Percentiles rank a stretch among this genome's conserved stretches.
These are phyloP conservation scores for Trichosanthes cucumerina DNA, from an alignment of 306 rosid species.

Conservation along the genomic window DNA sequence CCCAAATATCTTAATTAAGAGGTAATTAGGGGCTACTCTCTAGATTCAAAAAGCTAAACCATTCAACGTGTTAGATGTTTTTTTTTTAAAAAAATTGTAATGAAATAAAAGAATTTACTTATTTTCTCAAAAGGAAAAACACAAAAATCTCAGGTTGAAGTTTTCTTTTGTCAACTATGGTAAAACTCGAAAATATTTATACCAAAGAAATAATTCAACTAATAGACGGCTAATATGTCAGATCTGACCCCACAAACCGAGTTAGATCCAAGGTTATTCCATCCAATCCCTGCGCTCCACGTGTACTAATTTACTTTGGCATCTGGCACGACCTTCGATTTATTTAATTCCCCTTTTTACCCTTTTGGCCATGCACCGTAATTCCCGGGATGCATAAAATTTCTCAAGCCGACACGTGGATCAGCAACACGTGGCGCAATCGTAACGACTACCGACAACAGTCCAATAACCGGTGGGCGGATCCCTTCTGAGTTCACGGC, in stretches of 20 bases:
- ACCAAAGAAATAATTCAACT: background rate
- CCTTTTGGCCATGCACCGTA: constrained; percentile 1
- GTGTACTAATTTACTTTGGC: background rate
- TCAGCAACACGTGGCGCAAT: constrained; percentile 3
- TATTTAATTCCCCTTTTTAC: background rate
- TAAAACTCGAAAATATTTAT: background rate
- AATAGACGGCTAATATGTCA: background rate
- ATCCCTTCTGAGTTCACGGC: background rate
- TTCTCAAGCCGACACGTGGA: background rate
- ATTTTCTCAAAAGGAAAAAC: background rate
- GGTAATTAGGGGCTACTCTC: background rate
- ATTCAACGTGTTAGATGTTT: background rate
- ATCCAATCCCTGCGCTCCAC: background rate
- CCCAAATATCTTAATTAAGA: background rate
- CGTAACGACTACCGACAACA: constrained; percentile 12
- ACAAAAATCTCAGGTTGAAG: too few species aligned
- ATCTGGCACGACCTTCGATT: background rate
- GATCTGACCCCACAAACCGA: constrained; percentile 4
- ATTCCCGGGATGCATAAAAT: background rate
- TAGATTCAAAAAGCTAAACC: background rate
- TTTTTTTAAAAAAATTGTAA: background rate
- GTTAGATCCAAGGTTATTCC: background rate
- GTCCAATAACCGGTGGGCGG: constrained; percentile 4
- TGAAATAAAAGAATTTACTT: background rate
- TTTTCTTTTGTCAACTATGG: background rate